Evolutionary conservation across 805 yeast genomes (phyloP), one percentile per base, ranked within the genome.

Genomic region (Yamadazyma ubonensis): DNA sequence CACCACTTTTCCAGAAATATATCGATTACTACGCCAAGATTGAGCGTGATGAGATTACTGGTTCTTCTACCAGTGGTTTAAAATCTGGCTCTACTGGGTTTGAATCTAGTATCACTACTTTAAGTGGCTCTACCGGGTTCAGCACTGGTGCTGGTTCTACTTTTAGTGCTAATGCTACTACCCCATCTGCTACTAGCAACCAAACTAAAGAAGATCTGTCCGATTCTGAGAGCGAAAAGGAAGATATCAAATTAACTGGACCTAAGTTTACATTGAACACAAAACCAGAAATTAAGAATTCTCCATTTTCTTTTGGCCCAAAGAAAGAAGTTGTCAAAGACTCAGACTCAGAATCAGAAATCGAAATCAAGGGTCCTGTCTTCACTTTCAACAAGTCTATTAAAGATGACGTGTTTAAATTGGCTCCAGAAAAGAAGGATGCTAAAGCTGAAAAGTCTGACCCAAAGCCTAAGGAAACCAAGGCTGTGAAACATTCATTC

Each of bases 281-380:
- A 6, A 53, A 59, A 44, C 58, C 65, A 33, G 52, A 61, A 2
- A 47, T 56, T 5, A 69, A 67, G 46, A 57, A 53, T 16, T 54
- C 72, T 0, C 67, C 70, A 2, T 67, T 69, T 31, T 44, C 70
- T 10, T 67, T 67, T 44, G 65, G 65, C 6, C 59, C 65, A 5
- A 58, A 63, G 35, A 54, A 56, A 20, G 49, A 45, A 14, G 50
- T 54, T 30, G 55, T 55, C 34, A 45, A 38, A 15, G 52, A 44
- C 8, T 50, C 50, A 8, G 56, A 51, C 29, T 65, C 73, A 3
- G 79, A 73, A 38, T 65, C 74, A 1, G 85, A 79, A 26, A 60
- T 81, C 18, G 82, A 80, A 54, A 74, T 83, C 20, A 77, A 85
- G 58, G 95, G 95, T 1, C 95, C 95, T 15, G 61, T 70, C 10